Conservation (phyloP, 2,329 filamentous ascomycete genomes). For the Zasmidium angulare region DNA sequence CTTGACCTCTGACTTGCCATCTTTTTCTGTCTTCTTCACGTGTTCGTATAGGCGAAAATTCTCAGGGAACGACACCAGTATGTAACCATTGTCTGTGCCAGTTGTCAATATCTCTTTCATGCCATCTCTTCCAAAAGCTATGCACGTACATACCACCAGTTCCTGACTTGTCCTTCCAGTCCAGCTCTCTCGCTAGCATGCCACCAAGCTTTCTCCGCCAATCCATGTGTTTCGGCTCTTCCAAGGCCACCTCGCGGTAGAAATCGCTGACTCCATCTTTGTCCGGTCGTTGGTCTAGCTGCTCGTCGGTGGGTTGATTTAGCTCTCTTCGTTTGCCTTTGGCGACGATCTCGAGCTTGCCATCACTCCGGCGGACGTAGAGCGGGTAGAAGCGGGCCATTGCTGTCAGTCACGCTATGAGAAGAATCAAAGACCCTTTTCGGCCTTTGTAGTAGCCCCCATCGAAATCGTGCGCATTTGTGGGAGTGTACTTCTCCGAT, state of each 20-base stretch:
- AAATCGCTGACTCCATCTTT: slow-evolving; percentile 55
- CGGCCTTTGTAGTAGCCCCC: too few relatives aligned
- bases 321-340: slow-evolving; percentile 51
- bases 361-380: slow-evolving; percentile 51
- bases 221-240: slow-evolving; percentile 56
- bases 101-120: slow-evolving; percentile 4
- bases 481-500: not conserved
- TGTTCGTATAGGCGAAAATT: slow-evolving; percentile 60
- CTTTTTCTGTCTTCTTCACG: slow-evolving; percentile 51
- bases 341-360: slow-evolving; percentile 49
- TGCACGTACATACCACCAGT: slow-evolving; percentile 17
- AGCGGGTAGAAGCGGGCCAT: slow-evolving; percentile 51
- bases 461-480: too few relatives aligned
- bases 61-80: slow-evolving; percentile 56
- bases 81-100: slow-evolving; percentile 43
- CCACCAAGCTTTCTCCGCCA: slow-evolving; percentile 60
- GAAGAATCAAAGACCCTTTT: too few relatives aligned
- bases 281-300: slow-evolving; percentile 54
- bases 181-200: slow-evolving; percentile 56
- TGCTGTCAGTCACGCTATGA: slow-evolving; percentile 2
- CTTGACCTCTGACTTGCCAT: slow-evolving; percentile 45
- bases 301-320: slow-evolving; percentile 53
- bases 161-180: slow-evolving; percentile 21
- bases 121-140: slow-evolving; percentile 1
- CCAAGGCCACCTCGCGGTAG: slow-evolving; percentile 51